Evolutionary conservation across 129 eudicot species (phyloP), one percentile per base, ranked within the genome.

Genomic region (Flaveria linearis): DNA sequence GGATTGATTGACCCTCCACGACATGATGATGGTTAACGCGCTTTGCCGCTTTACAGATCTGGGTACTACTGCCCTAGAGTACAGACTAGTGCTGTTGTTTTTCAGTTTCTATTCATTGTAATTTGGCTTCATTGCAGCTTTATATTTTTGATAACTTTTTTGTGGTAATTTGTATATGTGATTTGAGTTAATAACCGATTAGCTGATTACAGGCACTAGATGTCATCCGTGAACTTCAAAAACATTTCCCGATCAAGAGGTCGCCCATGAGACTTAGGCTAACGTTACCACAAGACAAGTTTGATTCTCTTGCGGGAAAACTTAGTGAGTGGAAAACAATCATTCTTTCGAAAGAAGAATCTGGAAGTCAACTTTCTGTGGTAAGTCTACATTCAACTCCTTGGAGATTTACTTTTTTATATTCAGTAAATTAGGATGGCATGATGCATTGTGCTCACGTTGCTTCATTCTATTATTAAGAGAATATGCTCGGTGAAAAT

Each of bases 141-240:
- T 47, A 43, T 74, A 60, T 74, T 58, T 36, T 42, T 74, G 58
- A 56, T 74, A 33, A 74, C 28, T 16, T 18, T 8, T 61, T 9
- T 49, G 74, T 25, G 45, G 41, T n/a, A 14, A 58, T 20, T 11
- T 60, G 56, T 10, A 12, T 57, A 4, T 46, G 28, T 11, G 20
- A 64, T 30, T 60, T 58, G 33, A 11, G n/a, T 11, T 39, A 64
- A 41, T 42, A 64, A 39, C 60, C n/a, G 15, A 20, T 75, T 42
- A 36, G 42, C 60, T 77, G 10, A 77, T 76, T 69, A 47, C 90
- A 91, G 98, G 98, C 98, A 28, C 77, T 94, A 55, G 98, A 94
- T 63, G 98, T 94, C 63, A 94, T 94, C 53, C 90, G 91, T n/a
- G 97, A 94, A 81, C 97, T 94, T 86, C 96, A 91, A 64, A 89